Base-by-base conservation (phyloP, 2,329 filamentous ascomycete species). In the Colletotrichum sp. region DNA sequence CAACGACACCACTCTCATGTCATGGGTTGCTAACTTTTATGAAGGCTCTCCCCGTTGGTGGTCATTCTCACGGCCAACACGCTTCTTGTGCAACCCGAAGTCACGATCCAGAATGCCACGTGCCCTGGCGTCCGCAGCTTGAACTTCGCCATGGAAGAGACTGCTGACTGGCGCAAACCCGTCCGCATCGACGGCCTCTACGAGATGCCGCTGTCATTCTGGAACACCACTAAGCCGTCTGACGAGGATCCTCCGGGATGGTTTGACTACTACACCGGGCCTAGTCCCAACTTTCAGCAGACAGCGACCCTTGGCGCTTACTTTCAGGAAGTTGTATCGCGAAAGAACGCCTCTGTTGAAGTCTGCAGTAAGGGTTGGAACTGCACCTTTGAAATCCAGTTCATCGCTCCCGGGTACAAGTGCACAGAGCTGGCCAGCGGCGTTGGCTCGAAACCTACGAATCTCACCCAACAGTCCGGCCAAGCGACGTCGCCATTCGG, bases 1-100 rank as follows among this genome's bases (percentile, higher is more conserved):
- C n/a, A 21, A 21, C 15, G 2, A 7, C 21, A 15, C 34, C 34
- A 61, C 0, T 24, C 4, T 28, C 16, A 28, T 59, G 7, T 28
- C 55, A 28, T 0, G 24, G 0, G 0, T 59, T 0, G 55, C 55
- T 59, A 28, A 59, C 13, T 10, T 57, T 24, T 13, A 13, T n/a
- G 6, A 6, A 75, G 73, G 73, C 70, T 75, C 13, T 84, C 84
- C 13, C 84, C 84, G 4, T 75, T 86, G 15, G 80, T 85, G 2
- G 83, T 85, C n/a, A 84, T 86, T 32, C 82, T 88, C 52, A 84
- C 84, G 3, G 82, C 84, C 34, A 83, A 83, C 61, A 83, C 84
- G 2, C 80, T 86, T 16, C 79, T 79, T 1, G 86, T 87, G 10
- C 79, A 80, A 36, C 71, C 79, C 8, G 75, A 75, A 36, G 64